Evolutionary conservation across 169 alveolate genomes (phyloP), one percentile per base, ranked within the genome.

Genomic region (Cryptosporidium sp.): DNA sequence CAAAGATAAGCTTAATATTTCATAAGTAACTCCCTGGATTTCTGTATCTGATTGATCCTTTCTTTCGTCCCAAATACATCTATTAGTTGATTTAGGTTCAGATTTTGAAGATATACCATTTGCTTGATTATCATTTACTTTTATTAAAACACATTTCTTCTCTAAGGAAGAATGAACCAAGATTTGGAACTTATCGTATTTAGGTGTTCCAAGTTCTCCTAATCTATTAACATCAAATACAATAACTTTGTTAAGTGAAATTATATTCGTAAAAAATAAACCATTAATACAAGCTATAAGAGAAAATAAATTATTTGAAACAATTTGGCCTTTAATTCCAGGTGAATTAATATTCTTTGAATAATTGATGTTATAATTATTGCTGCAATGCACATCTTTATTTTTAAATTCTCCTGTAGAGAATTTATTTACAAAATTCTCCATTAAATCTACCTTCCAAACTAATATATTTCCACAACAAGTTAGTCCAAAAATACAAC

Each of bases 151-250:
- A 48, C 80, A 62, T 12, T 65, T 80, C 70, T 51, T 62, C 68
- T 80, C 89, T 14, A 51, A 65, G 29, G 35, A 80, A 1, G 89
- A 80, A 29, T 80, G 75, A 8, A 80, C 51, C 45, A 80, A 42
- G 31, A 80, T 61, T 29, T 80, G 73, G 53, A 65, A 80, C 39
- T 80, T 65, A 29, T 65, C 75, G 44, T 62, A 80, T 29, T 39
- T 80, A 12, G 89, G 89, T 16, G 89, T 80, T 29, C 52, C 89
- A 35, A 80, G 62, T n/a, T 80, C 89, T 3, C 89, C 89, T 16
- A 80, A 48, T 42, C 48, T n/a, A n/a, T 37, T 80, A 33, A 80
- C 29, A 62, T 80, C 89, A 42, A 80, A 80, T n/a, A 62, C 52
- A 61, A 80, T 62, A 16, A 80, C 75, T 39, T 80, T 80, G 60